Evolutionary conservation across 495 filamentous ascomycete species (phyloP).

Genomic region (Neurospora sp.): DNA sequence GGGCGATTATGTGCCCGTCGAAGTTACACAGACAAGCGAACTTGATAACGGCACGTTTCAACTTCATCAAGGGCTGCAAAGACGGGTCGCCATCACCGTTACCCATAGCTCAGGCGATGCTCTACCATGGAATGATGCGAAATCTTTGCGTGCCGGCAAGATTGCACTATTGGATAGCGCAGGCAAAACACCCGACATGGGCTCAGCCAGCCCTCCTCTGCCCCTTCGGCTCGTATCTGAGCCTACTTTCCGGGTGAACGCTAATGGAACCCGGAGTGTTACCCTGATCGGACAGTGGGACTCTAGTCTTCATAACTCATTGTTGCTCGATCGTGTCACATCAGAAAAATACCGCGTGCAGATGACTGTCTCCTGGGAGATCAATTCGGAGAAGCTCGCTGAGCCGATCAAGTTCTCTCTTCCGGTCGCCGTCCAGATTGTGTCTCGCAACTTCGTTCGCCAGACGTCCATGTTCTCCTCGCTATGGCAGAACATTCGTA

Average conservation of each 20-base stretch:
- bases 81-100: slow-evolving; percentile 74
- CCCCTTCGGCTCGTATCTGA: slow-evolving; percentile 63
- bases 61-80: slow-evolving; percentile 88
- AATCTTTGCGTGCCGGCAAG: slow-evolving; percentile 61
- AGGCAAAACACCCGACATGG: slow-evolving; percentile 73
- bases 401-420: slow-evolving; percentile 78
- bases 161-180: slow-evolving; percentile 74
- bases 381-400: slow-evolving; percentile 65
- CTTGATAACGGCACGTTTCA: slow-evolving; percentile 84
- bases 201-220: slow-evolving; percentile 60
- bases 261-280: slow-evolving; percentile 84
- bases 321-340: slow-evolving; percentile 81
- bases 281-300: slow-evolving; percentile 90
- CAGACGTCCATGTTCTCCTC: slow-evolving; percentile 79
- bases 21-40: slow-evolving; percentile 75
- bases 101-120: slow-evolving; percentile 83
- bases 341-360: slow-evolving; percentile 87
- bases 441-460: slow-evolving; percentile 73
- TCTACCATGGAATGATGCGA: slow-evolving; percentile 76
- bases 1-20: slow-evolving; percentile 84
- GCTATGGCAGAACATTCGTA: slow-evolving; percentile 72
- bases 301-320: slow-evolving; percentile 81
- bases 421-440: slow-evolving; percentile 68
- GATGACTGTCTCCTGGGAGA: slow-evolving; percentile 74
- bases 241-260: slow-evolving; percentile 67